Evolutionary conservation across 495 filamentous ascomycete genomes (phyloP).

Genomic region (Penicillium herquei): DNA sequence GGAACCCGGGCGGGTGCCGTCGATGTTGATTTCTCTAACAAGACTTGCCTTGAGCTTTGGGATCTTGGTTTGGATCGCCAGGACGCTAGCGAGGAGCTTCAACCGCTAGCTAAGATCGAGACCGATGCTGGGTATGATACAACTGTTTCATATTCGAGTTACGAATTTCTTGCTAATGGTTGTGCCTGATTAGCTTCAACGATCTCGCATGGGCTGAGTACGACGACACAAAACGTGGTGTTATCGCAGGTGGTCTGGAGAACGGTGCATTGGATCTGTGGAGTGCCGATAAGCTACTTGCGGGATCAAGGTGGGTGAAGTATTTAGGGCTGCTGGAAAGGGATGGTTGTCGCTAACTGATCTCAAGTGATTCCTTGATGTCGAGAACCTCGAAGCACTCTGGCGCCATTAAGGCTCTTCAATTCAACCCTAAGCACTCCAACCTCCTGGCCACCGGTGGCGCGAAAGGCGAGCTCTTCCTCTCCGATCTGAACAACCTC

Average conservation of each 20-base stretch:
- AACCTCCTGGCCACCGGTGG: conserved; percentile 92
- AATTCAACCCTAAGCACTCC: conserved; percentile 94
- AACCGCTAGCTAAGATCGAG: conserved; percentile 77
- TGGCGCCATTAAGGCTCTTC: conserved; percentile 89
- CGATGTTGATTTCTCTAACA: conserved; percentile 95
- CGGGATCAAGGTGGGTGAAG: conserved; percentile 51
- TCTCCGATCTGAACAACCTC: conserved; percentile 89
- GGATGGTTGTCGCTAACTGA: conserved; percentile 18
- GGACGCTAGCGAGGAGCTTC: conserved; percentile 75
- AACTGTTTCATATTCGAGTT: neutral
- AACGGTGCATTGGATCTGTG: conserved; percentile 95
- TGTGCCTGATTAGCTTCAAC: conserved; percentile 67
- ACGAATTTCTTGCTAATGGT: conserved; percentile 8
- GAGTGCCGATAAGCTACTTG: conserved; percentile 85
- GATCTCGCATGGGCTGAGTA: conserved; percentile 91
- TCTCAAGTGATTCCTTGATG: conserved; percentile 69
- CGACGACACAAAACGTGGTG: conserved; percentile 71
- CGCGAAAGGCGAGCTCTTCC: conserved; percentile 92
- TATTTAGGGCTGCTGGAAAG: conserved; percentile 9
- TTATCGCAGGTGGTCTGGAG: conserved; percentile 93
- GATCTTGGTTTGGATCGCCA: conserved; percentile 76
- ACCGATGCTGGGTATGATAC: conserved; percentile 80
- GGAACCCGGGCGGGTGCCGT: conserved; percentile 94
- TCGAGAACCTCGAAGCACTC: conserved; percentile 90
- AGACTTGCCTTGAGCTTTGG: conserved; percentile 96